A percentile compares a stretch with the other conserved stretches of the same genome.
Conservation (phyloP, 192 early-diverging fungal genomes). For the Phlyctochytrium bullatum region DNA sequence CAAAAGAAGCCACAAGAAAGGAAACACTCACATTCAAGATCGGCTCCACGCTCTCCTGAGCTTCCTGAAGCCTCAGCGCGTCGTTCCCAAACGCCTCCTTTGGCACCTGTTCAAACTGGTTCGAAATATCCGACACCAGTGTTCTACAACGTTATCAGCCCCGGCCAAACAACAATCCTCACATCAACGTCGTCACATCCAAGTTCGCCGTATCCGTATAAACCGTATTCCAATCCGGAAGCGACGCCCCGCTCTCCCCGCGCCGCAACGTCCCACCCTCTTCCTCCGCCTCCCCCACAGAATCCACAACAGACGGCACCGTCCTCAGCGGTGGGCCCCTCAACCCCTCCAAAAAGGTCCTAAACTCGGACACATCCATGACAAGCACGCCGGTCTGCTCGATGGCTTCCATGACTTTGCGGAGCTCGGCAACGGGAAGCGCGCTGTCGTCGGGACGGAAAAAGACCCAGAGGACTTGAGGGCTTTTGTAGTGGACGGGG, state of each 20-base stretch:
- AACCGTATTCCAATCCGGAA: not conserved
- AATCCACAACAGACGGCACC: not conserved
- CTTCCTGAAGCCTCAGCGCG: constrained; percentile 33
- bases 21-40: constrained; percentile 11
- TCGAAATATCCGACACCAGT: constrained; percentile 29
- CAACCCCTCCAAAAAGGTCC: constrained; percentile 20
- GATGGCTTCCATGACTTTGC: too few species aligned
- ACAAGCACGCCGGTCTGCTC: constrained; percentile 24
- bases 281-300: not conserved
- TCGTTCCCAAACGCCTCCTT: constrained; percentile 28
- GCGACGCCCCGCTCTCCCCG: not conserved
- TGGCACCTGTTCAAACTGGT: constrained; percentile 37
- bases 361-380: constrained; percentile 25
- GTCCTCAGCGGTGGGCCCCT: not conserved
- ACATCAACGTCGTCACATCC: constrained; percentile 44
- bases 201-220: constrained; percentile 39
- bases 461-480: constrained; percentile 43
- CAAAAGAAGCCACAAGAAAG: not conserved
- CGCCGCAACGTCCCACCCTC: not conserved
- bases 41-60: constrained; percentile 20
- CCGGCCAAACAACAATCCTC: too few species aligned
- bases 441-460: constrained; percentile 5
- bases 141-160: too few species aligned
- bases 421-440: too few species aligned
- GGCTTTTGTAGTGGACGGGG: constrained; percentile 33